These are phyloP conservation scores for Alternaria longipes DNA, from an alignment of 2,329 filamentous ascomycete genomes.

Conservation along the genomic window DNA sequence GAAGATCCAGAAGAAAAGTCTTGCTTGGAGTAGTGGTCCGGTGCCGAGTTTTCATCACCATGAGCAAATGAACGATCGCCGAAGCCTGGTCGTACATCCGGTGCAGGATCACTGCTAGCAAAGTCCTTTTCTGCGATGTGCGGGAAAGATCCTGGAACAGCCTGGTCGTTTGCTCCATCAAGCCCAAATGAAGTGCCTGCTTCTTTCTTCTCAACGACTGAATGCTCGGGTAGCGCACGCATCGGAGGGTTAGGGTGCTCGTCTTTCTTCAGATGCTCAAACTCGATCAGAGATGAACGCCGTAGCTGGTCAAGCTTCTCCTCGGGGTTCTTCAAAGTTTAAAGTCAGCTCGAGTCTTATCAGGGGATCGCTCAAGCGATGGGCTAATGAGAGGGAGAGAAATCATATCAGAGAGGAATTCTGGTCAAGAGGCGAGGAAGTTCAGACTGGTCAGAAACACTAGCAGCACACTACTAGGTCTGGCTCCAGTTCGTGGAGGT, in stretches of 20 bases:
- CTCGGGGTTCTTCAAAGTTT: constrained; percentile 54
- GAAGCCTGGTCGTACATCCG: constrained; percentile 1
- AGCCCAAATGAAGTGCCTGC: constrained; percentile 4
- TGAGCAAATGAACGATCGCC: constrained; percentile 7
- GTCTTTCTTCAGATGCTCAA: constrained; percentile 51
- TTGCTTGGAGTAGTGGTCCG: constrained; percentile 11
- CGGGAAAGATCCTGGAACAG: constrained; percentile 3
- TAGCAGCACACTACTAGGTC: too few species aligned
- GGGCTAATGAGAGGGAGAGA: neutral
- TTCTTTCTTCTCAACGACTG: constrained; percentile 23
- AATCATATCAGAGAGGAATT: too few species aligned
- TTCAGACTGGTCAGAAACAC: too few species aligned
- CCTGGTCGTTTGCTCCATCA: constrained; percentile 1
- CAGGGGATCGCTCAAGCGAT: neutral
- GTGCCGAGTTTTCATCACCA: constrained; percentile 1
- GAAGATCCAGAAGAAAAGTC: constrained; percentile 13
- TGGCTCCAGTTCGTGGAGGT: too few species aligned
- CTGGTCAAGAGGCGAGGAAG: too few species aligned
- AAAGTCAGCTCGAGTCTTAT: constrained; percentile 38
- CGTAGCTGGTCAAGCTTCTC: constrained; percentile 59
- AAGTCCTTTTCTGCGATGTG: constrained; percentile 14
- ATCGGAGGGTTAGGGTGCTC: constrained; percentile 42
- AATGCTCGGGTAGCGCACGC: constrained; percentile 51
- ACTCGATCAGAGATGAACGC: constrained; percentile 55
- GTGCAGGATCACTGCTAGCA: constrained; percentile 8